Conservation (phyloP, 345 rosid genomes). For the Corymbia maculata region DNA sequence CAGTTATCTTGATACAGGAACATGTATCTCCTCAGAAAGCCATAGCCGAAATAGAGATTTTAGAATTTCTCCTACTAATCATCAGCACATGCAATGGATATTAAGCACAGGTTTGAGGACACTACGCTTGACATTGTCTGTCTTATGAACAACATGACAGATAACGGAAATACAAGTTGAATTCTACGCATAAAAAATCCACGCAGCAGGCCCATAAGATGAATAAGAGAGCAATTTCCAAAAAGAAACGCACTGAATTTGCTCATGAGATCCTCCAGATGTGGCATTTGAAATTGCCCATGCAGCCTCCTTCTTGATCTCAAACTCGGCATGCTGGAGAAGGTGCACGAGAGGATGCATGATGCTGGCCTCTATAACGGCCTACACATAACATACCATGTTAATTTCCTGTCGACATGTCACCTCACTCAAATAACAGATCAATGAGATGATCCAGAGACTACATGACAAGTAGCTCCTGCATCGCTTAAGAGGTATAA, state of each 20-base stretch:
- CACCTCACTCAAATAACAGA: background rate
- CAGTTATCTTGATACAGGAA: background rate
- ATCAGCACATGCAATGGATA: background rate
- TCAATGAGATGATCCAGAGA: background rate
- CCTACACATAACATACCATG: slow-evolving; percentile 18
- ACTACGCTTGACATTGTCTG: background rate
- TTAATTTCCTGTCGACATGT: background rate
- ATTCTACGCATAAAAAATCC: background rate
- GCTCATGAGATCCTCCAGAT: slow-evolving; percentile 81
- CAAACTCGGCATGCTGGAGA: slow-evolving; percentile 75
- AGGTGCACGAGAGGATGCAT: slow-evolving; percentile 67
- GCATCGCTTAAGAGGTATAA: background rate
- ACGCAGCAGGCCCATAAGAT: background rate
- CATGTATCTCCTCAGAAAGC: background rate
- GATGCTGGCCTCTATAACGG: slow-evolving; percentile 61
- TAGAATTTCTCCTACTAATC: background rate
- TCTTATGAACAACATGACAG: background rate
- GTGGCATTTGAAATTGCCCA: slow-evolving; percentile 92
- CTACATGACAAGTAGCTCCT: background rate
- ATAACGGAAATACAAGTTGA: background rate
- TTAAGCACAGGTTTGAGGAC: background rate
- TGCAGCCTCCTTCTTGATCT: slow-evolving; percentile 84
- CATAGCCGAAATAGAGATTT: background rate
- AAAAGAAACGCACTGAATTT: slow-evolving; percentile 49
- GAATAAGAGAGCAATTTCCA: background rate